Conservation (phyloP, 345 rosid species). For the Rhodomyrtus tomentosa region DNA sequence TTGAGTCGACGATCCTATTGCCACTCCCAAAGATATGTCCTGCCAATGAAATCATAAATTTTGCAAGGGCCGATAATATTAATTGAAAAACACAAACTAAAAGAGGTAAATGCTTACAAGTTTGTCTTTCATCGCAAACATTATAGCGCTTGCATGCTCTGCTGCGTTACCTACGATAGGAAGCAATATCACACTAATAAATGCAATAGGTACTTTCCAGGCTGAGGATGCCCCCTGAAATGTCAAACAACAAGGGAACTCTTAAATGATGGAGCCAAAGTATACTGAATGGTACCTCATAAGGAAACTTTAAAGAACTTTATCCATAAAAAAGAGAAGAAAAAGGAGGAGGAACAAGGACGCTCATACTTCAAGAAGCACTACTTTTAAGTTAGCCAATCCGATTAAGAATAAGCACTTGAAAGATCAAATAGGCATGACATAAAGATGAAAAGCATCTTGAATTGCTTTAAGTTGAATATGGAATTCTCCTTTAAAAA, state of each 20-base stretch:
- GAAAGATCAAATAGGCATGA: not conserved
- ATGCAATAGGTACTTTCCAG: slow-evolving; percentile 69
- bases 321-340: not conserved
- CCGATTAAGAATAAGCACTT: not conserved
- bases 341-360: not conserved
- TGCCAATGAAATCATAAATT: slow-evolving; percentile 14
- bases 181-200: slow-evolving; percentile 89
- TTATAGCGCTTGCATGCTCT: slow-evolving; percentile 90
- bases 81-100: not conserved
- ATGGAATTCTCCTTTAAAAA: not conserved
- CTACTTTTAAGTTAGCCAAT: not conserved
- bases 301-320: not conserved
- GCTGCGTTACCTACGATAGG: slow-evolving; percentile 98
- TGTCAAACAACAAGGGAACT: not conserved
- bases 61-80: not conserved
- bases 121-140: slow-evolving; percentile 97
- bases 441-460: not conserved
- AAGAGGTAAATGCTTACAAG: slow-evolving; percentile 35
- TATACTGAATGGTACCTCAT: not conserved
- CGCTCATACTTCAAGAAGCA: not conserved
- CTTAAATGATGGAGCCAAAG: not conserved
- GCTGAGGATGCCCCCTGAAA: slow-evolving; percentile 71
- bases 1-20: slow-evolving; percentile 95
- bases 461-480: not conserved
- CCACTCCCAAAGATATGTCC: slow-evolving; percentile 96